Conservation (phyloP, 2,329 filamentous ascomycete species). For the Karstenula rhodostoma region DNA sequence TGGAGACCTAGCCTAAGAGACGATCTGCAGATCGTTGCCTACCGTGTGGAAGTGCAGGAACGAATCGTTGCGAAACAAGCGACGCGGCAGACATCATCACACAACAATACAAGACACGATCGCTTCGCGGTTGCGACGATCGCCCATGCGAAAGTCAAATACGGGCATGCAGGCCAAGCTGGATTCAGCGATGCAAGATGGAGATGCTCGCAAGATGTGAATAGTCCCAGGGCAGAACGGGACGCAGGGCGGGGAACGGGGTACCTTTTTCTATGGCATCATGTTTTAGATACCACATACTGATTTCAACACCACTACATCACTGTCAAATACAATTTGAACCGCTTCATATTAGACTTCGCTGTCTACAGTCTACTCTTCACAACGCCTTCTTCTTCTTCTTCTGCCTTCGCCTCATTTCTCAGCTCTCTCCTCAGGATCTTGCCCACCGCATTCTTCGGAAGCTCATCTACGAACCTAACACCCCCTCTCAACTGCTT, state of each 20-base stretch:
- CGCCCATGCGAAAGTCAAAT: background rate
- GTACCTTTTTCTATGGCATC: background rate
- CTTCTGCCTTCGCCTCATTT: constrained; percentile 53
- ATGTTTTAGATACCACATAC: constrained; percentile 16
- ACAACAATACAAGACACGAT: constrained; percentile 1
- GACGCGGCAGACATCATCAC: constrained; percentile 13
- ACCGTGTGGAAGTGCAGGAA: background rate
- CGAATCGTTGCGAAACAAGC: background rate
- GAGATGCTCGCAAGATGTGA: background rate
- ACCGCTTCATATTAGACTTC: background rate
- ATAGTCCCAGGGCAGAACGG: background rate
- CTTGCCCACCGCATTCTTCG: constrained; percentile 79
- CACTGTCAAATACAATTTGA: too few species aligned
- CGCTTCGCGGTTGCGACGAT: constrained; percentile 5
- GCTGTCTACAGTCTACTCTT: constrained; percentile 18
- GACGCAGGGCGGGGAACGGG: background rate
- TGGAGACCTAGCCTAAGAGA: background rate
- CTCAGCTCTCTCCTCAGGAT: constrained; percentile 71
- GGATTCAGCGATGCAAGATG: background rate
- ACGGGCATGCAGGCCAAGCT: background rate
- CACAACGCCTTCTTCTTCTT: constrained; percentile 32
- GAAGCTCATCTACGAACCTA: constrained; percentile 71
- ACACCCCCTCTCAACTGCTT: constrained; percentile 73
- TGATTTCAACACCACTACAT: constrained; percentile 9
- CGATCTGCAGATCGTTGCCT: constrained; percentile 5